Evolutionary conservation across 306 rosid genomes (phyloP), one percentile per base, ranked within the genome.

Genomic region (Delonix regia): DNA sequence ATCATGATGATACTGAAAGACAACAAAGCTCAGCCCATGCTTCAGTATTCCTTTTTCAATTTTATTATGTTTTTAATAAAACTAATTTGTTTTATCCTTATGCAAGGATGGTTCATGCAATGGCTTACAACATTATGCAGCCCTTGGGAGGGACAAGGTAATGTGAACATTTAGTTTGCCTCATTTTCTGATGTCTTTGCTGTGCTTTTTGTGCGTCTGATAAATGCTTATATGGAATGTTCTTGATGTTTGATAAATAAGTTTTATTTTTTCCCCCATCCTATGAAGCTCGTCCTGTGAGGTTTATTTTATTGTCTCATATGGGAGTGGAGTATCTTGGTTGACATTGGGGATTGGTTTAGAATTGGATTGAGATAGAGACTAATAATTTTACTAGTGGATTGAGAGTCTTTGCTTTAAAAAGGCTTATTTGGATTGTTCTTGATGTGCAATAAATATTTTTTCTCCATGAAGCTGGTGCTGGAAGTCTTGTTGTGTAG

Each of bases 91-190:
- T 75, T 74, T 65, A 27, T 75, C 45, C 34, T 53, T 61, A 74
- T 81, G 71, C 87, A 80, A 95, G 99, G 99, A 95, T 91, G 99
- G 99, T 85, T 95, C 99, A 5, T 95, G 99, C 86, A 95, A 95
- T 89, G 99, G 99, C 81, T 87, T 95, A 86, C 99, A 95, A 80
- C 99, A 95, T 79, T 95, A 95, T 84, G 99, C 99, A 57, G 98
- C 99, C 45, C 96, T 95, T 66, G 99, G 99, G 44, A 93, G 99
- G 89, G 99, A 95, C 90, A 91, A 85, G 98, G 99, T 95, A 90
- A 57, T 45, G 25, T 18, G 34, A 71, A 66, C 34, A 51, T 52
- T 30, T 27, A 61, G 8, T 7, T 53, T 76, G 63, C 34, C 49
- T 14, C 3, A 27, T 70, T 28, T 28, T 16, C 21, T 24, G 1